Base-by-base conservation (phyloP, 768 basidiomycete genomes). In the Tylopilus felleus region DNA sequence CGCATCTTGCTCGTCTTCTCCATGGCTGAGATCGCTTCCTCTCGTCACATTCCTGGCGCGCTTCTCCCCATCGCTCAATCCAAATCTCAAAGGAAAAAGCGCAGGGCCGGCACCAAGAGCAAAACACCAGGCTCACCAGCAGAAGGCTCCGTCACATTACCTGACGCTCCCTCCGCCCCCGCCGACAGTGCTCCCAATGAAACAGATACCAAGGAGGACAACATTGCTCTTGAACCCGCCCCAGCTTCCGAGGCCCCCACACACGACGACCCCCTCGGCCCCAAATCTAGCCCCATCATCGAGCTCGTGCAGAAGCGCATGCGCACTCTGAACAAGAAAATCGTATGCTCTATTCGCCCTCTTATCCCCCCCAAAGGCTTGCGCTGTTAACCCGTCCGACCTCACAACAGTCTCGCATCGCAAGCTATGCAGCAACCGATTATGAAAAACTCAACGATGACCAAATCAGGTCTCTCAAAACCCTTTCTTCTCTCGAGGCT, bases 371-470 rank as follows among this genome's bases (percentile, higher is more conserved):
- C 29, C 25, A 43, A 43, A 17, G 3, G 51, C 48, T 64, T 22
- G 59, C 47, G 35, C 42, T 33, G 35, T 48, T 57, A 42, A 58
- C 59, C 40, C 55, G 54, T 25, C 45, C 44, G 16, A 48, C 53
- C 51, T 38, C 35, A 39, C 48, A 23, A 36, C 60, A 95, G 94
- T 76, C 78, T 56, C 83, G 93, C 57, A 82, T 91, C 76, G 75
- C 84, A 44, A 72, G 75, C 12, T 94, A 96, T 67, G 80, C 86
- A 28, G 62, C 82, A 4, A 85, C 80, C 19, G 83, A 84, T 25
- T 69, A 78, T 4, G 83, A 85, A 51, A 86, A 87, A 63, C 80
- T 95, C 50, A 91, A 96, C 58, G 90, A 93, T 39, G 94, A 96
- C 71, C 93, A 97, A 73, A 87, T 80, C 59, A 82, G 85, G 31